phyloP scores from a whole-genome alignment of 2,329 filamentous ascomycete species.

The Trichoderma guizhouense region DNA sequence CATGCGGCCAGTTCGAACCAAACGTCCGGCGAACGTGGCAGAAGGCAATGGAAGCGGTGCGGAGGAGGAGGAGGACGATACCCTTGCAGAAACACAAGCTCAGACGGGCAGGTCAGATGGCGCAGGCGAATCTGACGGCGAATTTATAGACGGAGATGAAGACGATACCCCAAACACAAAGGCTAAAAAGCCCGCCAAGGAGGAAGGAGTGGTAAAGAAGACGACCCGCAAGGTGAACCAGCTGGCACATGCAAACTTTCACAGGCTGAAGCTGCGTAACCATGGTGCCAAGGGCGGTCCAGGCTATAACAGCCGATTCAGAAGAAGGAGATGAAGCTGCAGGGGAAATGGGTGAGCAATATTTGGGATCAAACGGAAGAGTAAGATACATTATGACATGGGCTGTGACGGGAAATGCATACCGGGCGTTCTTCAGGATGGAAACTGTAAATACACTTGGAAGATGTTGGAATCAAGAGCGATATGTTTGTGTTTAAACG shows the following conservation, averaged over 20 bases:
- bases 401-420: constrained; percentile 4
- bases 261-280: constrained; percentile 61
- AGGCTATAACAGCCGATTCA: constrained; percentile 55
- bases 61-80: constrained; percentile 34
- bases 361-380: background rate
- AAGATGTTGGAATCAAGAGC: background rate
- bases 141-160: constrained; percentile 22
- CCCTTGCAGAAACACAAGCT: constrained; percentile 30
- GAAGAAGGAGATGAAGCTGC: constrained; percentile 40
- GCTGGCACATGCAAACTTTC: constrained; percentile 64
- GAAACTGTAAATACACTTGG: background rate
- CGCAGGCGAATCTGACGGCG: constrained; percentile 20
- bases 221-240: constrained; percentile 60
- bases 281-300: constrained; percentile 60
- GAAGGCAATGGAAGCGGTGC: constrained; percentile 26
- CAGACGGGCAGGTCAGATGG: constrained; percentile 11
- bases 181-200: constrained; percentile 26
- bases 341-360: background rate
- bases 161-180: constrained; percentile 18
- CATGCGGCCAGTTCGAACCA: constrained; percentile 53
- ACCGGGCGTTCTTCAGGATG: constrained; percentile 12
- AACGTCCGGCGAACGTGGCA: constrained; percentile 41
- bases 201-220: constrained; percentile 48
- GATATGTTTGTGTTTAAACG: background rate
- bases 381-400: background rate